Conservation (phyloP, 2,329 filamentous ascomycete species). For the Madurella fahalii region DNA sequence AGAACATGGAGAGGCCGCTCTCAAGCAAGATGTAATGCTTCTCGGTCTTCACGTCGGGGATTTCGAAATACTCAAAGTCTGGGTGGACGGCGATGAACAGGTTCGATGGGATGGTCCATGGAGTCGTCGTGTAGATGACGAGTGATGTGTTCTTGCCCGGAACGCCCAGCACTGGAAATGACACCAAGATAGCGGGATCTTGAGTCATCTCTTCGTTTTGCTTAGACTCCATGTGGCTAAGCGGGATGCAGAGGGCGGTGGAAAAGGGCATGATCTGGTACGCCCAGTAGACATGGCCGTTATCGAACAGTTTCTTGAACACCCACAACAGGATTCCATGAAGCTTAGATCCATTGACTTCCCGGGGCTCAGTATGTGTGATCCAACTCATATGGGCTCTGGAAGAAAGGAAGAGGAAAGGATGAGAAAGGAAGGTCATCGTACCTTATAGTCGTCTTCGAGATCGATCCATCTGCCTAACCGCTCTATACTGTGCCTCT, state of each 20-base stretch:
- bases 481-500: conserved; percentile 81
- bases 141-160: conserved; percentile 72
- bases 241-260: conserved; percentile 78
- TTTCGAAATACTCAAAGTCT: conserved; percentile 77
- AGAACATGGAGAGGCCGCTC: conserved; percentile 72
- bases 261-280: conserved; percentile 94
- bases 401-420: too few species aligned
- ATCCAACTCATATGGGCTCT: neutral
- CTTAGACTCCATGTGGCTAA: conserved; percentile 90
- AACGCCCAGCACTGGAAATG: conserved; percentile 66
- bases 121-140: conserved; percentile 83
- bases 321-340: conserved; percentile 97
- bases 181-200: conserved; percentile 85
- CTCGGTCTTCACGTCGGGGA: conserved; percentile 73
- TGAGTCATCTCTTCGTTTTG: conserved; percentile 85
- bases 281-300: conserved; percentile 82
- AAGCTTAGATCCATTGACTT: conserved; percentile 89
- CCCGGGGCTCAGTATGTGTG: neutral
- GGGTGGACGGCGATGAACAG: conserved; percentile 66
- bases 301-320: conserved; percentile 88
- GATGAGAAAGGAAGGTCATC: neutral
- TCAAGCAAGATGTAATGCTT: conserved; percentile 84
- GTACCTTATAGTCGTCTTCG: conserved; percentile 88
- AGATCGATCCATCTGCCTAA: conserved; percentile 95
- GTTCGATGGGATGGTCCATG: conserved; percentile 74